Conservation (phyloP, 805 yeast species). For the Saccharomycopsis fibuligera region DNA sequence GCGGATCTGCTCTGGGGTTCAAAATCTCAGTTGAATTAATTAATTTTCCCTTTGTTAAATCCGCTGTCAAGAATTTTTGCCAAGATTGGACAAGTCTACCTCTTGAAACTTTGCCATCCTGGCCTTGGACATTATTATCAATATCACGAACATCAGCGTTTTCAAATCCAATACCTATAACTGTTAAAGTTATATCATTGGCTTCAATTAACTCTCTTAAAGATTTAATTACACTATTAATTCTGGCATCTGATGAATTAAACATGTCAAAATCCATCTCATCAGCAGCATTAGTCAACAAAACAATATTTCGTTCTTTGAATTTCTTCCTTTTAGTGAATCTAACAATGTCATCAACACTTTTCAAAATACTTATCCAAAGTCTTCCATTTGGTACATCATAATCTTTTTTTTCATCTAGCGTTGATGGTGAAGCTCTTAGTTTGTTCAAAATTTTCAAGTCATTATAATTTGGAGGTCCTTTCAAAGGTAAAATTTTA, state of each 20-base stretch:
- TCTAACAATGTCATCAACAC: conserved; percentile 9
- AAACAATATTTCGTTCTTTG: conserved; percentile 3
- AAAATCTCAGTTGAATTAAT: conserved; percentile 16
- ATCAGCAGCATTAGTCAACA: conserved; percentile 10
- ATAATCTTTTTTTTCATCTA: not conserved
- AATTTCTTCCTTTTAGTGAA: conserved; percentile 13
- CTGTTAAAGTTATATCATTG: conserved; percentile 2
- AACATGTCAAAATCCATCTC: conserved; percentile 5
- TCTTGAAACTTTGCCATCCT: not conserved
- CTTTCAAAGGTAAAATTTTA: not conserved
- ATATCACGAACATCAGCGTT: not conserved
- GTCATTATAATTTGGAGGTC: not conserved
- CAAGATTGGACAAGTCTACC: not conserved
- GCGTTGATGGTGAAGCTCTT: not conserved
- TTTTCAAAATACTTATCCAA: conserved; percentile 6
- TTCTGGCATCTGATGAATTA: not conserved
- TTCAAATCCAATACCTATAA: conserved; percentile 4
- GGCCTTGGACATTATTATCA: conserved; percentile 10
- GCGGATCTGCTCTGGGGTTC: conserved; percentile 27
- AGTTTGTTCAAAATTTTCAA: not conserved
- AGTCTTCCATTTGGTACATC: conserved; percentile 1
- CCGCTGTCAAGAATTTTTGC: not conserved
- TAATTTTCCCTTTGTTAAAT: not conserved
- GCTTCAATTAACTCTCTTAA: not conserved
- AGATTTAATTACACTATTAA: not conserved